These are phyloP conservation scores for Arthrobotrys iridis DNA, from an alignment of 2,329 filamentous ascomycete species.

Conservation along the genomic window DNA sequence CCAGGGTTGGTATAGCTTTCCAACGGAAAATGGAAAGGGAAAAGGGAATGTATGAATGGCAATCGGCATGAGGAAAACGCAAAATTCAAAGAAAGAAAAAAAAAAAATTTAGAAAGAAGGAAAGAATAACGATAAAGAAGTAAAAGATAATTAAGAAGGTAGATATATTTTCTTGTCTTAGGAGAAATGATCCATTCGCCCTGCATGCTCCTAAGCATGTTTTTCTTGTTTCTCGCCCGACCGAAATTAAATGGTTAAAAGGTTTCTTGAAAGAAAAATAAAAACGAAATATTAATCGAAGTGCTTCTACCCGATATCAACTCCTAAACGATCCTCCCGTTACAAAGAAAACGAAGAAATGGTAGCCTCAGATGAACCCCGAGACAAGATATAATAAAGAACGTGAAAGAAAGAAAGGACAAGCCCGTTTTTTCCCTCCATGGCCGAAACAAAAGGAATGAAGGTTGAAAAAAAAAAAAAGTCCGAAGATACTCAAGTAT, in stretches of 20 bases:
- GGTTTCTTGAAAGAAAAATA: neutral
- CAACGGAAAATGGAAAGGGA: neutral
- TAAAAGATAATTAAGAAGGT: neutral
- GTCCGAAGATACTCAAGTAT: slow-evolving; percentile 14
- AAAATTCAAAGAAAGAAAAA: neutral
- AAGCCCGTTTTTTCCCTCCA: neutral
- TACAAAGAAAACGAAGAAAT: neutral
- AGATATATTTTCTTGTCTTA: neutral
- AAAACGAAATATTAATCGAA: neutral
- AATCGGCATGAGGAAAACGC: neutral
- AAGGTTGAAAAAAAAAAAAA: neutral
- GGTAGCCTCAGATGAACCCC: no score
- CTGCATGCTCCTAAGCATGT: neutral
- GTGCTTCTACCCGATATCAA: slow-evolving; percentile 16
- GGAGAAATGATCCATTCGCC: no score
- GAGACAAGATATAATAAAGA: neutral
- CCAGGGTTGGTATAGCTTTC: no score
- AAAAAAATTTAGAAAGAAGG: neutral
- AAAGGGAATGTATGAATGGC: neutral
- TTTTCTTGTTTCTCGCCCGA: neutral
- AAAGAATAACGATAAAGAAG: neutral
- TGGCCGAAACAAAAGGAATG: neutral
- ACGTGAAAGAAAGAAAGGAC: slow-evolving; percentile 16
- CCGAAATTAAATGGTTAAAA: neutral
- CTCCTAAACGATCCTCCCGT: slow-evolving; percentile 11